Evolutionary conservation across 1,139 yeast species (phyloP), one percentile per base, ranked within the genome.

Genomic region (Debaryomyces psychrophilus): DNA sequence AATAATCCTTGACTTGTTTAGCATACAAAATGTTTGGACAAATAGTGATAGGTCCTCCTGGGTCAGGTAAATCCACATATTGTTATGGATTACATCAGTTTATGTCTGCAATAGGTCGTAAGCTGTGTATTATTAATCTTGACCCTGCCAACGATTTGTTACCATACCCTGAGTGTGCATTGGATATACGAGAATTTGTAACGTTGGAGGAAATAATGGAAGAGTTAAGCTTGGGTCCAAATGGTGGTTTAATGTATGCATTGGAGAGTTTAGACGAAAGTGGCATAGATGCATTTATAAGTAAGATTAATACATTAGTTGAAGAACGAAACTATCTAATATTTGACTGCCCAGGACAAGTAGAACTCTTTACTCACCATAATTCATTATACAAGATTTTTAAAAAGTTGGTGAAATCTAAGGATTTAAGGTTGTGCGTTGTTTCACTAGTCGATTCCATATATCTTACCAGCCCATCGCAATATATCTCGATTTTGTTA

Each of bases 21-120:
- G 20, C 18, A 22, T 22, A 22, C 4, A 27, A 23, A n/a, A 74
- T 75, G 72, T 92, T 89, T 65, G 97, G 96, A 2, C 97, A 93
- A 66, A 81, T 93, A 17, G 93, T 93, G 11, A 89, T 95, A 31
- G 99, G 99, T 0, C 98, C 99, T 0, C 99, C 99, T 0, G 99
- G 99, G 2, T 80, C 96, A 0, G 99, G 99, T 1, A 95, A 95
- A 61, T 89, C 97, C 0, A 95, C 99, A 0, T 95, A 89, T 63
- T 90, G 98, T 62, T 76, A 83, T 63, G 99, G 99, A 23, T 82
- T 93, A 84, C 79, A 80, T 56, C 98, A 93, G 72, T 93, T 95
- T 63, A 76, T 92, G 57, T 85, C 87, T 49, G 97, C 98, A 1
- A 90, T 95, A 40, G 99, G 99, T 6, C 74, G 99, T 47, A 87